Evolutionary conservation across 2,329 filamentous ascomycete species (phyloP).

Genomic region (Macrophomina tecta): DNA sequence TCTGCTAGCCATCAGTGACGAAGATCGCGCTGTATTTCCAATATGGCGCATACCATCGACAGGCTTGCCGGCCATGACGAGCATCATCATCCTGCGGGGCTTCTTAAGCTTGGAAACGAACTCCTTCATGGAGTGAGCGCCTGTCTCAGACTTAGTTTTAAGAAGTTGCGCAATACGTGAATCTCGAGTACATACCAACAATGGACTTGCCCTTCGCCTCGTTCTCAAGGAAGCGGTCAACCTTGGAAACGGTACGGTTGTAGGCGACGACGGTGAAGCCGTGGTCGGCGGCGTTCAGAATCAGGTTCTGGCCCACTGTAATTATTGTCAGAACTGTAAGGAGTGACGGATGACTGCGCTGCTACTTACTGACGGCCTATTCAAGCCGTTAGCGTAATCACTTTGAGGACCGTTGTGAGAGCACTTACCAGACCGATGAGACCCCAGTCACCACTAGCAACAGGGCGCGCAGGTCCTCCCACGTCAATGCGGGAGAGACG

Average conservation of each 20-base stretch:
- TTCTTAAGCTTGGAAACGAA: conserved; percentile 97
- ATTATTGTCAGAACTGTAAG: conserved; percentile 5
- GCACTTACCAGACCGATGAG: conserved; percentile 57
- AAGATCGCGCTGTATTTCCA: background rate
- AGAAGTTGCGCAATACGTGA: background rate
- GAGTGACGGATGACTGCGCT: background rate
- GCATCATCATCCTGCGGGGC: conserved; percentile 95
- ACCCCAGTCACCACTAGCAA: conserved; percentile 55
- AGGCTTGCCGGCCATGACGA: conserved; percentile 97
- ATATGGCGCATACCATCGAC: conserved; percentile 65
- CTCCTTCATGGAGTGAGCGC: conserved; percentile 91
- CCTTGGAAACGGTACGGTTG: conserved; percentile 99
- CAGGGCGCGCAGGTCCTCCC: conserved; percentile 31
- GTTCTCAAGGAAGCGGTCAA: conserved; percentile 89
- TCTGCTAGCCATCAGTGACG: conserved; percentile 53
- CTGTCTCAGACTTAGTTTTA: conserved; percentile 44
- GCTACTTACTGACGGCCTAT: conserved; percentile 28
- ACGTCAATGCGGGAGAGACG: conserved; percentile 32
- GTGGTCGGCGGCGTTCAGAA: conserved; percentile 62
- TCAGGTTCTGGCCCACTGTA: conserved; percentile 60
- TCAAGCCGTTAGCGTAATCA: background rate
- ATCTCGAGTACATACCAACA: conserved; percentile 51
- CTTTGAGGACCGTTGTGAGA: background rate
- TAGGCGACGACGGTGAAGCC: conserved; percentile 96
- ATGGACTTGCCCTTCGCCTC: conserved; percentile 80